Evolutionary conservation across 331 rosid species (phyloP), one percentile per base, ranked within the genome.

Genomic region (Phaseolus coccineus): DNA sequence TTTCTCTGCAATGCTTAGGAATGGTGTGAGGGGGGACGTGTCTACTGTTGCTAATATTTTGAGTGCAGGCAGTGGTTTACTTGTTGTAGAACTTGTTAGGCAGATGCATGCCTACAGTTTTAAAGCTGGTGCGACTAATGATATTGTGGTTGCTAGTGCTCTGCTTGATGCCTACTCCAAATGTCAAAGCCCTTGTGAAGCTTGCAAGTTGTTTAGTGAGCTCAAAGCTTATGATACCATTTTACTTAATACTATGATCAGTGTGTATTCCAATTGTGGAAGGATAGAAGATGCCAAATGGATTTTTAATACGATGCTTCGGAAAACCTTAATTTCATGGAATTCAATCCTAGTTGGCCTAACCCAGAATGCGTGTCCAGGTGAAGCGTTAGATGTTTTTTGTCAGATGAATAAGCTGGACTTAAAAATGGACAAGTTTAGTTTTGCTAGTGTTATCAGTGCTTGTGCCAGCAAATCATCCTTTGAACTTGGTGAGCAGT

Each of bases 161-260:
- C 63, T 93, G 52, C 84, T 93, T 73, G 98, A 88, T 87, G 92
- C 93, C 5, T 93, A 90, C 77, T 81, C 93, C 73, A 93, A 91
- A 73, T 84, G 97, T 77, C 84, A 89, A 77, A 82, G 81, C 75
- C 86, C 80, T 68, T 31, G 71, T 52, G 93, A 90, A 27, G 97
- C 98, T 31, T 91, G 98, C 84, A 85, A 84, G 83, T 82, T 93
- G 16, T 93, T 91, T 69, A 69, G 83, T 22, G 97, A 87, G 86
- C 91, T 93, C 75, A 80, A 80, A 85, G 83, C 33, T 37, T 82
- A 83, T 27, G 95, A 91, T 85, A 87, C 91, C 0, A 84, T 93
- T 62, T 80, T 91, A 83, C 91, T 91, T 47, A 90, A 91, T 73
- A 86, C 88, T 64, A 91, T 91, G 97, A 90, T 93, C 84, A 91